phyloP scores from a whole-genome alignment of 805 yeast species.

The Grigorovia jiainica region DNA sequence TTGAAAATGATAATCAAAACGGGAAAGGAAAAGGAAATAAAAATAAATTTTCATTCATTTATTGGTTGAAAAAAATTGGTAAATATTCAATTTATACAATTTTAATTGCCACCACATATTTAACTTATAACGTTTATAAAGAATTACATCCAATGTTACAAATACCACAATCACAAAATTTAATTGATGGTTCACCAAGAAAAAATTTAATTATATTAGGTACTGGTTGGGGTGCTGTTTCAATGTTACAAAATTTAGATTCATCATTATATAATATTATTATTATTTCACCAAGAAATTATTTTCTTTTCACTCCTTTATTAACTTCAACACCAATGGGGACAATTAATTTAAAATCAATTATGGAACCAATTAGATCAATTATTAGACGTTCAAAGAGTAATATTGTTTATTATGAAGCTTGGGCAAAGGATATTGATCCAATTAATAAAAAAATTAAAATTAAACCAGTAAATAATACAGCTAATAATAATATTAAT shows the following conservation, averaged over 20 bases:
- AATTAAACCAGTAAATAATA: slow-evolving; percentile 37
- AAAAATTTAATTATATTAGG: slow-evolving; percentile 59
- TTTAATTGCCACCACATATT: slow-evolving; percentile 44
- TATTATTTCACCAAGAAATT: slow-evolving; percentile 89
- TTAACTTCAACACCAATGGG: slow-evolving; percentile 94
- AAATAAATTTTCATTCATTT: slow-evolving; percentile 58
- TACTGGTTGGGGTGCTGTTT: slow-evolving; percentile 93
- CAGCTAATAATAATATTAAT: slow-evolving; percentile 31
- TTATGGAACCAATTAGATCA: slow-evolving; percentile 86
- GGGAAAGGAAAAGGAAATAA: slow-evolving; percentile 71
- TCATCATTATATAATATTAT: slow-evolving; percentile 82
- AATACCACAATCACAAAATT: slow-evolving; percentile 47
- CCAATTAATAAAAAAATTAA: slow-evolving; percentile 56
- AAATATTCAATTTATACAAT: slow-evolving; percentile 4
- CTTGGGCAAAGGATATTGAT: slow-evolving; percentile 80
- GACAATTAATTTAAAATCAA: slow-evolving; percentile 79
- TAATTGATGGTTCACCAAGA: slow-evolving; percentile 37
- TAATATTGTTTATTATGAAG: slow-evolving; percentile 78
- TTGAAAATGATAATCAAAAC: too few relatives aligned
- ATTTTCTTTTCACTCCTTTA: slow-evolving; percentile 89
- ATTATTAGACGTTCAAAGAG: slow-evolving; percentile 73
- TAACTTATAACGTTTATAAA: slow-evolving; percentile 51
- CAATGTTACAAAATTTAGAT: slow-evolving; percentile 75
- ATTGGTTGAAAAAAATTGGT: slow-evolving; percentile 33
- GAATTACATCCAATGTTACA: slow-evolving; percentile 58